Conservation (phyloP, 2,329 filamentous ascomycete species). For the Ophiostoma sp. region DNA sequence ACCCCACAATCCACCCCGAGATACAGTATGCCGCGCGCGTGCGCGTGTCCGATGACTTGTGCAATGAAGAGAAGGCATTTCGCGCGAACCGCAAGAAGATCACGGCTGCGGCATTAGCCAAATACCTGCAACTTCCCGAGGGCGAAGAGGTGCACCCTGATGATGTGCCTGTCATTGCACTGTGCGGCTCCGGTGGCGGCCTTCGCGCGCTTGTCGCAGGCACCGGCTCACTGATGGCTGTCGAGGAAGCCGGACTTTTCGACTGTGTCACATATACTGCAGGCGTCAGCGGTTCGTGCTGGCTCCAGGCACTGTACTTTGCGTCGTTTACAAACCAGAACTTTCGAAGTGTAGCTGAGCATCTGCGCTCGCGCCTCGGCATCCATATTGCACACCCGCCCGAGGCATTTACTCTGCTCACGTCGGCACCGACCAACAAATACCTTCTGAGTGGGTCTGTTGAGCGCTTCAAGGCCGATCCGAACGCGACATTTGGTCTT, state of each 20-base stretch:
- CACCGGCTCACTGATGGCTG: conserved; percentile 76
- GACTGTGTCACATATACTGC: conserved; percentile 94
- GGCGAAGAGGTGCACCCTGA: conserved; percentile 84
- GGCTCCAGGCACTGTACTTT: conserved; percentile 84
- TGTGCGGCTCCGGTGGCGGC: conserved; percentile 91
- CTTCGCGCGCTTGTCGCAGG: conserved; percentile 85
- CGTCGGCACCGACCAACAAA: conserved; percentile 89
- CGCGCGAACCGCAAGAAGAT: conserved; percentile 61
- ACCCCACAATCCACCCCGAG: conserved; percentile 78
- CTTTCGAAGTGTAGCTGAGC: conserved; percentile 67
- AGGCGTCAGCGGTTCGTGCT: conserved; percentile 92
- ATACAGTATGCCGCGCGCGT: conserved; percentile 77
- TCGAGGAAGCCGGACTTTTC: conserved; percentile 80
- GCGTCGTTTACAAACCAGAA: conserved; percentile 67
- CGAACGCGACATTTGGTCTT: conserved; percentile 74
- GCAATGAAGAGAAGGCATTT: conserved; percentile 75
- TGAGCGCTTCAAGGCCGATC: conserved; percentile 82
- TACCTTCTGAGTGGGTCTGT: conserved; percentile 81
- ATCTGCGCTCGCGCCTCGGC: conserved; percentile 77
- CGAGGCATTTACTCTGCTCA: conserved; percentile 70
- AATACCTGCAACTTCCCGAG: conserved; percentile 65
- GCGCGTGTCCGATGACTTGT: conserved; percentile 71
- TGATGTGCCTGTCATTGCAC: conserved; percentile 86
- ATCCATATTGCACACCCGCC: conserved; percentile 93
- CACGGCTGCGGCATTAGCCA: conserved; percentile 68